These are phyloP conservation scores for Blumeriella jaapii DNA, from an alignment of 2,329 filamentous ascomycete species.

Conservation along the genomic window DNA sequence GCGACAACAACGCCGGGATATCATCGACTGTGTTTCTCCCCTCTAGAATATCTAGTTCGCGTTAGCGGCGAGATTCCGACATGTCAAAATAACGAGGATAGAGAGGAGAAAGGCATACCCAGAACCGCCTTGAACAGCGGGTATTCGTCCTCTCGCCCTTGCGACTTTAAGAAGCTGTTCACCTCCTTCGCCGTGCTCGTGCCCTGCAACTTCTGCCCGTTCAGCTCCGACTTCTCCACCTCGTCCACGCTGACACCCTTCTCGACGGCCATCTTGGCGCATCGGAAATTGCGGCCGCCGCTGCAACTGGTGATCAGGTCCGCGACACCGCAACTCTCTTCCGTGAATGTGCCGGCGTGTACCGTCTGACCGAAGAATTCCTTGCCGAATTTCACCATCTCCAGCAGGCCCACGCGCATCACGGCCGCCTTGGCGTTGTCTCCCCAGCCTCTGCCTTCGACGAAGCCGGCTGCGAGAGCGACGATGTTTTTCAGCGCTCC, in stretches of 20 bases:
- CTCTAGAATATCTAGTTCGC: conserved; percentile 47
- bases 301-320: conserved; percentile 92
- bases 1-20: conserved; percentile 51
- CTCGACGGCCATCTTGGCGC: conserved; percentile 78
- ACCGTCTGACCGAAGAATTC: conserved; percentile 82
- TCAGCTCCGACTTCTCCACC: conserved; percentile 79
- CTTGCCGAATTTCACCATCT: conserved; percentile 94
- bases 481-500: conserved; percentile 97
- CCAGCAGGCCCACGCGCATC: conserved; percentile 89
- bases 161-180: conserved; percentile 71
- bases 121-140: conserved; percentile 88
- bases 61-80: conserved; percentile 9
- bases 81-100: not conserved
- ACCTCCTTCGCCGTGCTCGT: conserved; percentile 88
- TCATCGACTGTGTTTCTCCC: conserved; percentile 68
- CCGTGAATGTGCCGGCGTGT: conserved; percentile 80
- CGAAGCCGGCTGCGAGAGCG: conserved; percentile 85
- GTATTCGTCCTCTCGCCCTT: conserved; percentile 71
- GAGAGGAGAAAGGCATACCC: conserved; percentile 18
- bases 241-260: conserved; percentile 71
- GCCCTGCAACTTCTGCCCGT: conserved; percentile 94
- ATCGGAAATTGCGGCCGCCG: conserved; percentile 87
- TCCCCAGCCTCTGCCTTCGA: conserved; percentile 92
- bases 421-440: conserved; percentile 98
- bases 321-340: conserved; percentile 88